A percentile compares a stretch with the other conserved stretches of the same genome.
phyloP scores from a whole-genome alignment of 108 stramenopile species.

The Nannochloropsis oceanica region DNA sequence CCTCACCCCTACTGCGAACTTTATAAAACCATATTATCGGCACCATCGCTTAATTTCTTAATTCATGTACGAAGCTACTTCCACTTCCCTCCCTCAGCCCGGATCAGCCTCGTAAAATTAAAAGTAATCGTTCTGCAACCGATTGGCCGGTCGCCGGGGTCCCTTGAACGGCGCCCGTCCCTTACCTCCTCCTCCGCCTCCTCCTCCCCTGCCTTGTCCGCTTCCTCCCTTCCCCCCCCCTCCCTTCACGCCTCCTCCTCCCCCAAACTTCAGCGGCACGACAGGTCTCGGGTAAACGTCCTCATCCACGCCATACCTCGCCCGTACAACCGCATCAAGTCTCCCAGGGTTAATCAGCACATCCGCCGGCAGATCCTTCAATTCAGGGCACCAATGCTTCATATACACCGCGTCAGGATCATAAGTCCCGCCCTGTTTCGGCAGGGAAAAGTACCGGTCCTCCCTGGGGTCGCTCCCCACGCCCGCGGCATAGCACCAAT shows the following conservation, averaged over 20 bases:
- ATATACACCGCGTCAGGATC: not conserved
- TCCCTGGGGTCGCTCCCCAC: constrained; percentile 66
- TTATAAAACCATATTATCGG: too few relatives aligned
- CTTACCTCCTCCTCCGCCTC: not conserved
- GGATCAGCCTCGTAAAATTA: not conserved
- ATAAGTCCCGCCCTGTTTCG: not conserved
- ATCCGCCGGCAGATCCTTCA: not conserved
- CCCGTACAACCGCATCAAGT: not conserved
- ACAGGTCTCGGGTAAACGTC: not conserved
- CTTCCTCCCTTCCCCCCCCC: not conserved
- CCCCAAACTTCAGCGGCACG: not conserved
- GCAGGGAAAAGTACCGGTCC: constrained; percentile 4
- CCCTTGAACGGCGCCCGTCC: not conserved
- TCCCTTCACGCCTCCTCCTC: not conserved
- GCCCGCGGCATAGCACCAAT: constrained; percentile 73
- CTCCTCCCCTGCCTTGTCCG: not conserved
- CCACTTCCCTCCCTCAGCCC: too few relatives aligned
- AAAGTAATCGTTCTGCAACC: not conserved
- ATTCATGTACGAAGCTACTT: too few relatives aligned
- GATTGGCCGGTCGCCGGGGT: not conserved
- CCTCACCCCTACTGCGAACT: too few relatives aligned
- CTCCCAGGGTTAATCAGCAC: not conserved
- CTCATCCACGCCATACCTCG: not conserved
- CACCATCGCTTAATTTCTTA: too few relatives aligned
- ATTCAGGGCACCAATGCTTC: not conserved